Conservation (phyloP, 2,329 filamentous ascomycete genomes). For the Gyromitra esculenta region DNA sequence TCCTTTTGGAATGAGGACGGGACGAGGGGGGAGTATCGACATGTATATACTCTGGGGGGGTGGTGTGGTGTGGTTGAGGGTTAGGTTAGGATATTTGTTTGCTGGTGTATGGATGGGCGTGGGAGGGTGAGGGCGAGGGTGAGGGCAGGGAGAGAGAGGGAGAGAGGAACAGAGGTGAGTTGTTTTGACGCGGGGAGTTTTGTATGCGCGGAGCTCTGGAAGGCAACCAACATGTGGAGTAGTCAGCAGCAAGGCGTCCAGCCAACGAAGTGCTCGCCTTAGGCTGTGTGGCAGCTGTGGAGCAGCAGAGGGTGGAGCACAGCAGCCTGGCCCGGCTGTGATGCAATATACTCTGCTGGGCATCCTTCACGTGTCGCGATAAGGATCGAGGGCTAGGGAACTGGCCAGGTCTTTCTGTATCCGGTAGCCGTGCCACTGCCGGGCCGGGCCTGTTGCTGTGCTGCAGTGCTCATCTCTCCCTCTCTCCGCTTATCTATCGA, state of each 20-base stretch:
- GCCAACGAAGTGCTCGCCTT: neutral
- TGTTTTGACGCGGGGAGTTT: constrained; percentile 15
- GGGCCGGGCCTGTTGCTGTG: constrained; percentile 57
- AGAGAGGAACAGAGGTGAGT: neutral
- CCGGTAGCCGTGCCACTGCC: neutral
- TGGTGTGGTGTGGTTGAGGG: neutral
- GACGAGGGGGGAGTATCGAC: constrained; percentile 5
- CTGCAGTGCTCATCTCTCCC: constrained; percentile 61
- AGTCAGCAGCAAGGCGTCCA: constrained; percentile 6
- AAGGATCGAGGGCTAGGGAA: neutral
- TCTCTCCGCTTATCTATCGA: constrained; percentile 59
- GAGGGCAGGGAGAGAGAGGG: neutral
- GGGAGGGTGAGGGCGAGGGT: no score
- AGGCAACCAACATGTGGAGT: neutral
- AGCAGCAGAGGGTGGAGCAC: no score
- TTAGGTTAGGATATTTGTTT: neutral
- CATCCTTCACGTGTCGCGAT: neutral
- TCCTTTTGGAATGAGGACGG: constrained; percentile 16
- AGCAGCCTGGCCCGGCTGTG: neutral
- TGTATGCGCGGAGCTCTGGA: neutral
- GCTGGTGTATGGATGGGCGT: neutral
- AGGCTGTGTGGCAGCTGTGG: no score
- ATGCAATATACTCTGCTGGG: neutral
- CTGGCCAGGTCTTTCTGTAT: neutral
- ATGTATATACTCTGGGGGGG: constrained; percentile 14